phyloP scores from a whole-genome alignment of 179 eudicot genomes.

The Vitellaria paradoxa region DNA sequence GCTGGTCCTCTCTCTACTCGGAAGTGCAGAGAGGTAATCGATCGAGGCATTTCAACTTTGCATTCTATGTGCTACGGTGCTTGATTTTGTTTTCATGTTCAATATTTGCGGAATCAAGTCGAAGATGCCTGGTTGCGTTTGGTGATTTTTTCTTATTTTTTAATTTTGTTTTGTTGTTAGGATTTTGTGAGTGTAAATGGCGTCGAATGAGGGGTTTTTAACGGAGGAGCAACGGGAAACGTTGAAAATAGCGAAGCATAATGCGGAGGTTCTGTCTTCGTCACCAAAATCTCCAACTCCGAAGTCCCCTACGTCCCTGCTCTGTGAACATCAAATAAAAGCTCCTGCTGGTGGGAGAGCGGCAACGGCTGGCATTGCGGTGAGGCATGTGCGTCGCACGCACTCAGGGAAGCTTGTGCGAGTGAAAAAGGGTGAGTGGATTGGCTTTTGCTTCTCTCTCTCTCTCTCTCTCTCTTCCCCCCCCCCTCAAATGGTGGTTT shows the following conservation, averaged over 20 bases:
- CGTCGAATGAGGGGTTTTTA: constrained; percentile 88
- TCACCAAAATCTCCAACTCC: constrained; percentile 71
- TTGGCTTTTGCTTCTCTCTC: not conserved
- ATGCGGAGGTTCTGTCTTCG: constrained; percentile 54
- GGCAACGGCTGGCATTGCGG: constrained; percentile 45
- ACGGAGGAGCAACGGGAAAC: constrained; percentile 92
- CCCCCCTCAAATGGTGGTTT: too few relatives aligned
- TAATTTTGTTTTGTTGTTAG: constrained; percentile 18
- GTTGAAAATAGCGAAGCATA: constrained; percentile 70
- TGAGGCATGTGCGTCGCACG: constrained; percentile 28
- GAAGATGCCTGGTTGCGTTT: not conserved
- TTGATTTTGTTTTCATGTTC: not conserved
- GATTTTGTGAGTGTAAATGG: constrained; percentile 51
- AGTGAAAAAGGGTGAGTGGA: constrained; percentile 15
- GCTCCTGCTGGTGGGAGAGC: constrained; percentile 55
- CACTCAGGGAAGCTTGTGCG: constrained; percentile 19
- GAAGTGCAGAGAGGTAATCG: constrained; percentile 17
- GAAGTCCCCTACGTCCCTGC: constrained; percentile 36
- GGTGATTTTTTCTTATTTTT: constrained; percentile 1
- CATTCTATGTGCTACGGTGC: too few relatives aligned
- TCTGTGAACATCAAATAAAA: constrained; percentile 59
- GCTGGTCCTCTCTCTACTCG: constrained; percentile 14
- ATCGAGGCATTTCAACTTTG: not conserved
- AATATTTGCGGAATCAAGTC: not conserved
- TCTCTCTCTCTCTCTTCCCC: too few relatives aligned